Base-by-base conservation (phyloP, 2,329 filamentous ascomycete species). In the Geosmithia morbida region DNA sequence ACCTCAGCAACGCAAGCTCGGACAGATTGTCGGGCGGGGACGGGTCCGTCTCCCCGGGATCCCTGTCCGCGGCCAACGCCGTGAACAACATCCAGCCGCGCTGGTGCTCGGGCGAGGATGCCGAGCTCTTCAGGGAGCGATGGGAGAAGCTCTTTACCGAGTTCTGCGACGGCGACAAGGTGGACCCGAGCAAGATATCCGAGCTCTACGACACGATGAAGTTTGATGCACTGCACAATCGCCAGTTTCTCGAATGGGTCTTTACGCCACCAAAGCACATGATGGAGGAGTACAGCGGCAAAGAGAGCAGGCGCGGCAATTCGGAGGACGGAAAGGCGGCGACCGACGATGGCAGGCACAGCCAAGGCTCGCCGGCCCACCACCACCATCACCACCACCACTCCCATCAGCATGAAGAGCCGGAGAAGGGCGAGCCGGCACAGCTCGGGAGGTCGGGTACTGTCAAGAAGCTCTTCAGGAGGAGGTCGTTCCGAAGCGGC, bases 151-250 rank as follows among this genome's bases (percentile, higher is more conserved):
- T 98, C 2, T 98, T 98, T 65, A 79, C 83, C 44, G 92, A 98
- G 60, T 98, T 98, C 58, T 92, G 85, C 54, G 94, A 98, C 61
- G 84, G 86, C 1, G 92, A 98, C 58, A 98, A 98, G 69, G 88
- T 97, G 17, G 92, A 98, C 63, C 94, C 94, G 17, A 95, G 89
- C 71, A 98, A 98, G 69, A 90, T 98, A 51, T 96, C 88, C 5
- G 92, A 98, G 67, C 75, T 98, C 2, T 98, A 98, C 62, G 92
- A 98, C 63, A 97, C 90, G 18, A 97, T 98, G 92, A 98, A 98
- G 64, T 98, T 97, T 53, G 92, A 98, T 62, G 92, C 92, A 1
- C 72, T 98, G 14, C 94, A 98, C 65, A 98, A 98, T 60, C 81
- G 92, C 2, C 87, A 88, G 52, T 98, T 98, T 58, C 70, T 98